Evolutionary conservation across 75 land plant species (phyloP), one percentile per base, ranked within the genome.

Genomic region (Selaginella moellendorffii): DNA sequence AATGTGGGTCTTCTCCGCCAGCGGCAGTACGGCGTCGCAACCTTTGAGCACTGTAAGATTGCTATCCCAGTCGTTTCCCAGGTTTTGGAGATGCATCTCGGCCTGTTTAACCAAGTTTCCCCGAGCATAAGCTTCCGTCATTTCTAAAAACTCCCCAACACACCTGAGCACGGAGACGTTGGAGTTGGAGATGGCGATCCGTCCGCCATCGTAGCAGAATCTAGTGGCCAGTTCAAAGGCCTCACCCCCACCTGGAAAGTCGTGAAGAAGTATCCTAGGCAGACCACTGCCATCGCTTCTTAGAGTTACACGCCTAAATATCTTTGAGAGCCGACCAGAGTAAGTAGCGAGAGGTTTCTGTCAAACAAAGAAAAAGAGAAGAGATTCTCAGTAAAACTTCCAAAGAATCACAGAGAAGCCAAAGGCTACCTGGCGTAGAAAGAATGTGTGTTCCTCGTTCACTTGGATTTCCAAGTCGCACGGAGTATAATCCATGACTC

Each of bases 191-290:
- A 86, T 73, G 0, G 62, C 29, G 8, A 77, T 65, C 31, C 69
- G 63, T 9, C 26, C 67, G 14, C 69, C 68, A 62, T 61, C 73
- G 75, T 82, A 87, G 64, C 97, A 90, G 69, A 87, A 90, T 64
- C 79, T 78, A 30, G 76, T 54, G 9, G 76, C 73, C 28, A 87
- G 77, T 80, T 90, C 97, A 70, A 90, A 90, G 12, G 77, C 76
- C 62, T 78, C 75, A 1, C 79, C 63, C 5, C 97, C 93, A 28
- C 93, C 97, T 1, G 97, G 93, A 18, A 90, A 75, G 22, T 82
- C 84, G 71, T 84, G 30, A 2, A 76, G 52, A 24, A 30, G 25
- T 12, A 74, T 36, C 46, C 46, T 5, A 36, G 46, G 46, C 46
- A 36, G 14, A 14, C 46, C 46, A 14, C 14, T 5, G 46, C 14